These are phyloP conservation scores for Themeda triandra DNA, from an alignment of 176 grass and related monocot genomes.

Conservation along the genomic window DNA sequence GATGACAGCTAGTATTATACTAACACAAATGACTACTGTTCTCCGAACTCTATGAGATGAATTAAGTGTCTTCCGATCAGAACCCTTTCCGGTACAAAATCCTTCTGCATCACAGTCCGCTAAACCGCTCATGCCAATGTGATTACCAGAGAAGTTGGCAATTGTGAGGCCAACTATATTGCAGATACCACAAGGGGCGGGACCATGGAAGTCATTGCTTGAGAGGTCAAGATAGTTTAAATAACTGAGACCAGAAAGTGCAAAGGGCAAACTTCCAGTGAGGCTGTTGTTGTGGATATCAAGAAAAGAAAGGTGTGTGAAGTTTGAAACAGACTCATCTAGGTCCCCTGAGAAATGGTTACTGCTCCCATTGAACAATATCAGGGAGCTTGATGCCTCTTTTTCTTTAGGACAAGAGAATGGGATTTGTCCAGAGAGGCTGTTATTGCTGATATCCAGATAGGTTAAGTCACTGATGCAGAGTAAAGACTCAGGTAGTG, in stretches of 20 bases:
- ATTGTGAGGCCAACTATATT: slow-evolving; percentile 64
- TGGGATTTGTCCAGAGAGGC: slow-evolving; percentile 61
- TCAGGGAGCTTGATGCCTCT: slow-evolving; percentile 52
- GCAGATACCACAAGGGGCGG: slow-evolving; percentile 76
- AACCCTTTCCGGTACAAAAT: slow-evolving; percentile 31
- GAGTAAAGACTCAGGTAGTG: slow-evolving; percentile 61
- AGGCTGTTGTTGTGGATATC: slow-evolving; percentile 90
- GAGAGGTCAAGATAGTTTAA: slow-evolving; percentile 94
- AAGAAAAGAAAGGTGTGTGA: slow-evolving; percentile 68
- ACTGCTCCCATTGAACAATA: slow-evolving; percentile 79
- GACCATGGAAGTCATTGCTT: slow-evolving; percentile 66
- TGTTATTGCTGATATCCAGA: slow-evolving; percentile 85
- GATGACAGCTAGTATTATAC: slow-evolving; percentile 33
- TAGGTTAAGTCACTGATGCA: slow-evolving; percentile 47
- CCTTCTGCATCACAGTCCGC: slow-evolving; percentile 55
- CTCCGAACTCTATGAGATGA: slow-evolving; percentile 38
- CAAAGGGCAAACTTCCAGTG: slow-evolving; percentile 61
- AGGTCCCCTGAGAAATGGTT: slow-evolving; percentile 75
- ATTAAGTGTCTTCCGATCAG: slow-evolving; percentile 28
- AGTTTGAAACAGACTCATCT: slow-evolving; percentile 71
- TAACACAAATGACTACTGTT: slow-evolving; percentile 37
- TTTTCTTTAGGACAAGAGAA: slow-evolving; percentile 41
- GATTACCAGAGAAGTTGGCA: slow-evolving; percentile 79
- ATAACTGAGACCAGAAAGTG: slow-evolving; percentile 62
- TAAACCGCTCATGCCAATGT: slow-evolving; percentile 44